Conservation (phyloP, 805 yeast species). For the Metschnikowia matae region DNA sequence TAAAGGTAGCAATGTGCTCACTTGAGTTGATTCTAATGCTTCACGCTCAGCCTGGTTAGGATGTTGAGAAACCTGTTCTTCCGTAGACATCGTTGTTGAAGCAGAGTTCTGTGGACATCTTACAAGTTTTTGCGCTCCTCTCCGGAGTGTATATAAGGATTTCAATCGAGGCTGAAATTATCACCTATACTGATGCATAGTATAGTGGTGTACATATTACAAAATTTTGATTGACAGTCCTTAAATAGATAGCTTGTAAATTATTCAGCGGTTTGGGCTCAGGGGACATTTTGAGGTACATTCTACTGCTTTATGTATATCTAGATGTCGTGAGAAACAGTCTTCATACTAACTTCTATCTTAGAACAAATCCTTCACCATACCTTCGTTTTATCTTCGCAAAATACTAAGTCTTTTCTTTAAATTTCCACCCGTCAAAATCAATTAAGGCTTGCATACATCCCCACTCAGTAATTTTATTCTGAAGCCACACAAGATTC, state of each 20-base stretch:
- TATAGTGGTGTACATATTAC: background rate
- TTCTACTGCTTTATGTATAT: background rate
- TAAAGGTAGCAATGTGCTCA: slow-evolving; percentile 51
- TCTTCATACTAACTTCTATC: background rate
- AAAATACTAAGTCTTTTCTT: slow-evolving; percentile 2
- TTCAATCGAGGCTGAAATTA: background rate
- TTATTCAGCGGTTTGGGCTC: background rate
- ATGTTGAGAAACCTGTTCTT: background rate
- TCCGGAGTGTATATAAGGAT: background rate
- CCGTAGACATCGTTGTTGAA: background rate
- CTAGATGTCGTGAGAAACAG: background rate
- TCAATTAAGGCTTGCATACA: slow-evolving; percentile 98
- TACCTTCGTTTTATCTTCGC: background rate
- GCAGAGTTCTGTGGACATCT: background rate
- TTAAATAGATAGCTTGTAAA: background rate
- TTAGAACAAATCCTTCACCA: background rate
- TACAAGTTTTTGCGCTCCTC: slow-evolving; percentile 1
- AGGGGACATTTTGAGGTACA: background rate
- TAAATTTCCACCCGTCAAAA: slow-evolving; percentile 75
- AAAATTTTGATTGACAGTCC: background rate
- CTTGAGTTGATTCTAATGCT: background rate
- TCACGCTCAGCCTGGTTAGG: background rate
- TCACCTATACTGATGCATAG: background rate
- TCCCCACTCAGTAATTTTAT: slow-evolving; percentile 96
- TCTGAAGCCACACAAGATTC: slow-evolving; percentile 87